A percentile compares a stretch with the other conserved stretches of the same genome.
phyloP scores from a whole-genome alignment of 495 filamentous ascomycete genomes.

The Penicillium canariense region DNA sequence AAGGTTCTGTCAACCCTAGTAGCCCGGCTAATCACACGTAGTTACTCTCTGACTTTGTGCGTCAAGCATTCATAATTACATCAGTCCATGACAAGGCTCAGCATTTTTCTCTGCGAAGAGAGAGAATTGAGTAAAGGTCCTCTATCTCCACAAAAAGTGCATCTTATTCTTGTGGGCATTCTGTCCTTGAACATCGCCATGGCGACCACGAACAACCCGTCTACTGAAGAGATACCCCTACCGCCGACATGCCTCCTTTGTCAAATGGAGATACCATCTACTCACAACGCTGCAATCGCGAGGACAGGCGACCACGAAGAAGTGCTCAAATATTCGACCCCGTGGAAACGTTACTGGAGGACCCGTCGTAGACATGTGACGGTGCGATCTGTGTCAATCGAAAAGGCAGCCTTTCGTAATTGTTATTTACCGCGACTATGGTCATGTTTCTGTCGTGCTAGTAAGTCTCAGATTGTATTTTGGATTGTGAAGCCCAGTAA shows the following conservation, averaged over 20 bases:
- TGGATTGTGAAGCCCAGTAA: not conserved
- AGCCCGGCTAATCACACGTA: too few relatives aligned
- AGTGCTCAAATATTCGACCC: not conserved
- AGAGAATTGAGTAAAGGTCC: not conserved
- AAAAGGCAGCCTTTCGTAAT: not conserved
- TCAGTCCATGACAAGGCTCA: too few relatives aligned
- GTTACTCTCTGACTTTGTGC: too few relatives aligned
- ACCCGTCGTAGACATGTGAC: not conserved
- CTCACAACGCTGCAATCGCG: not conserved
- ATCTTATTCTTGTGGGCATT: not conserved
- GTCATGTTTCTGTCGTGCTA: not conserved
- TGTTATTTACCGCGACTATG: not conserved
- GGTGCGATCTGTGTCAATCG: not conserved
- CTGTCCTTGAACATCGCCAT: not conserved
- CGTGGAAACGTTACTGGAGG: not conserved
- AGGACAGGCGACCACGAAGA: not conserved
- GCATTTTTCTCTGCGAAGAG: not conserved
- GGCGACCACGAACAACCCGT: not conserved
- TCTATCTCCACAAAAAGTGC: not conserved
- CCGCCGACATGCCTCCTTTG: not conserved
- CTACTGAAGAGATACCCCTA: not conserved
- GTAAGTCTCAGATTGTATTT: not conserved
- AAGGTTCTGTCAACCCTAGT: too few relatives aligned
- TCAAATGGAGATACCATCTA: not conserved
- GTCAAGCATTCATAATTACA: too few relatives aligned